Conservation (phyloP, 2,329 filamentous ascomycete genomes). For the Lojkania enalia region DNA sequence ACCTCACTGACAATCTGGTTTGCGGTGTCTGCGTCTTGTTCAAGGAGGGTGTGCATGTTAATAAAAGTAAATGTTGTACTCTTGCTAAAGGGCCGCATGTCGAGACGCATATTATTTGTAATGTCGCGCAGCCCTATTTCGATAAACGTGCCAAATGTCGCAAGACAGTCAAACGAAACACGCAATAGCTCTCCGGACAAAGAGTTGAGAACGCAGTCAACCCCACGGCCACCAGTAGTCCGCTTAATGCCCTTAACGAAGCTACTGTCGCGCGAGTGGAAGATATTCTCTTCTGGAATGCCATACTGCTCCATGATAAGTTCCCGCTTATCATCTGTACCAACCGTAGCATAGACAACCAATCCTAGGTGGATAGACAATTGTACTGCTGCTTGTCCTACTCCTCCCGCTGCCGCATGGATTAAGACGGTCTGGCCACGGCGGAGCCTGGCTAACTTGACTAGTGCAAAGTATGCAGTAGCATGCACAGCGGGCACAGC, state of each 20-base stretch:
- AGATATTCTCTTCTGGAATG: conserved; percentile 30
- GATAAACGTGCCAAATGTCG: conserved; percentile 23
- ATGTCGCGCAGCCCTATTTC: conserved; percentile 19
- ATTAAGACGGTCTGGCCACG: conserved; percentile 32
- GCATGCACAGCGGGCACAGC: neutral
- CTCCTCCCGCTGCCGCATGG: conserved; percentile 25
- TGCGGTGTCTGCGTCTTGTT: conserved; percentile 10
- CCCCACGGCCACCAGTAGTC: conserved; percentile 30
- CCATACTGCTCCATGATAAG: conserved; percentile 11
- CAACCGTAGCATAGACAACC: conserved; percentile 24
- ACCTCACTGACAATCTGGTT: conserved; percentile 28
- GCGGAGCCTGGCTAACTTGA: conserved; percentile 24
- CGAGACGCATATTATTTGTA: conserved; percentile 17
- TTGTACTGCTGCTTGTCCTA: conserved; percentile 23
- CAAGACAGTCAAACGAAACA: conserved; percentile 50
- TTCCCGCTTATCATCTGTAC: conserved; percentile 14
- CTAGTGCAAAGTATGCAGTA: conserved; percentile 22
- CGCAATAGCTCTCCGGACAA: conserved; percentile 20
- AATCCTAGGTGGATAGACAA: conserved; percentile 17
- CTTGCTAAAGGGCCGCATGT: conserved; percentile 25
- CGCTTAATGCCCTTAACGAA: conserved; percentile 27
- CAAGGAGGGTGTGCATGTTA: conserved; percentile 6
- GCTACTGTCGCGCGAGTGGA: conserved; percentile 23
- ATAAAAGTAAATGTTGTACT: conserved; percentile 21
- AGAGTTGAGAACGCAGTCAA: conserved; percentile 38